These are phyloP conservation scores for Thecaphora frezii DNA, from an alignment of 1,284 basidiomycete species.

Conservation along the genomic window DNA sequence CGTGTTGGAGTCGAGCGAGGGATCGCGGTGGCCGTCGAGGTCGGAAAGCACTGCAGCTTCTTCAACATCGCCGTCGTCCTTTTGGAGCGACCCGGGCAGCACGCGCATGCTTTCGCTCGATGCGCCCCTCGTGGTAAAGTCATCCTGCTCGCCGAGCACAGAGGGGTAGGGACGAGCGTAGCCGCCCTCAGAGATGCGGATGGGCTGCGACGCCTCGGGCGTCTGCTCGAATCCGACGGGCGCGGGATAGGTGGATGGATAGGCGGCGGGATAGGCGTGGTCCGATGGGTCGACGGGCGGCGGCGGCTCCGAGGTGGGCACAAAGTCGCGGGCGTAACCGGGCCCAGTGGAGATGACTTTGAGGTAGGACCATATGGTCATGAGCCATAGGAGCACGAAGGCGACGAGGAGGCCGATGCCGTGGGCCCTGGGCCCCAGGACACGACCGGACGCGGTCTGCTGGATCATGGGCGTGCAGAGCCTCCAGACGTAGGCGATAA, in stretches of 20 bases:
- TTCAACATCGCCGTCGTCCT: too few relatives aligned
- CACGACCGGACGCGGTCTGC: constrained; percentile 15
- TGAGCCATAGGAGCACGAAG: constrained; percentile 45
- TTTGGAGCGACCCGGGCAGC: constrained; percentile 16
- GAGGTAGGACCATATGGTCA: constrained; percentile 50
- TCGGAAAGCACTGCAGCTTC: too few relatives aligned
- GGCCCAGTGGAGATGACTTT: constrained; percentile 41
- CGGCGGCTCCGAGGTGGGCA: constrained; percentile 16
- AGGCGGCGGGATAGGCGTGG: neutral
- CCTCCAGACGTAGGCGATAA: constrained; percentile 43
- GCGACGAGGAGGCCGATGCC: constrained; percentile 45
- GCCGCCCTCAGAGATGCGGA: neutral
- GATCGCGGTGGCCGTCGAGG: neutral
- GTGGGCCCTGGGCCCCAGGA: constrained; percentile 20
- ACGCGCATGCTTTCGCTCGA: constrained; percentile 35
- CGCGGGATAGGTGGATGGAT: too few relatives aligned
- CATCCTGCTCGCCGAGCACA: neutral
- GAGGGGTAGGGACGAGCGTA: neutral
- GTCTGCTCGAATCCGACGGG: too few relatives aligned
- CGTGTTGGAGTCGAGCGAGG: too few relatives aligned
- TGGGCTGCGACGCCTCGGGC: neutral
- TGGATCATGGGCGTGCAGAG: constrained; percentile 36
- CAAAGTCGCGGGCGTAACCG: constrained; percentile 47
- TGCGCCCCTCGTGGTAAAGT: neutral
- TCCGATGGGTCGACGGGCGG: neutral